These are phyloP conservation scores for Adansonia madagascariensis DNA, from an alignment of 441 rosid species.

Conservation along the genomic window DNA sequence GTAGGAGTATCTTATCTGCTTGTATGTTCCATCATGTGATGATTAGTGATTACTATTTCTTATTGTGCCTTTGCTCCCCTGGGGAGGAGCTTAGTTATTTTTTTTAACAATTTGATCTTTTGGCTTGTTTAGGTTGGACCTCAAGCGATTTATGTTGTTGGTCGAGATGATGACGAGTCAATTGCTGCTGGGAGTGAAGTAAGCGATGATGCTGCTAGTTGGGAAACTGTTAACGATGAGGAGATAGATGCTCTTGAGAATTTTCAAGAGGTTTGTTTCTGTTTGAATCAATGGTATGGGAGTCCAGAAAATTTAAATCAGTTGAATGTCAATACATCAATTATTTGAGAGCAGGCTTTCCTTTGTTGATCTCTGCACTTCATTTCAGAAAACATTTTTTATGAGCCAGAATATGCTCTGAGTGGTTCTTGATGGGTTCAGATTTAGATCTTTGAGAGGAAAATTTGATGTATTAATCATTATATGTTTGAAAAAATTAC, in stretches of 20 bases:
- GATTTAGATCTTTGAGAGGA: not conserved
- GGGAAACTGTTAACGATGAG: constrained; percentile 93
- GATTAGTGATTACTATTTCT: not conserved
- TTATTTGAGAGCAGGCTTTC: not conserved
- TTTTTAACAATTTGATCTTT: constrained; percentile 31
- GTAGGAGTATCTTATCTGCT: not conserved
- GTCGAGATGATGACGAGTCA: constrained; percentile 89
- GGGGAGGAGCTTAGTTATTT: constrained; percentile 28
- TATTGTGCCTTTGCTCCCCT: not conserved
- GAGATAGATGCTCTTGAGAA: constrained; percentile 62
- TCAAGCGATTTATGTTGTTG: constrained; percentile 94
- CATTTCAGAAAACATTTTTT: not conserved
- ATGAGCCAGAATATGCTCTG: constrained; percentile 3
- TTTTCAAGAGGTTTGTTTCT: constrained; percentile 73
- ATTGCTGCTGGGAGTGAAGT: constrained; percentile 79
- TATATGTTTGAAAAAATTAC: not conserved
- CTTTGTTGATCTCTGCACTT: not conserved
- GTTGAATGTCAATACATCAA: not conserved
- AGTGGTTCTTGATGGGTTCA: not conserved
- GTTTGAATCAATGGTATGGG: constrained; percentile 10
- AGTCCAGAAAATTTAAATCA: constrained; percentile 20
- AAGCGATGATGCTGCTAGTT: constrained; percentile 88
- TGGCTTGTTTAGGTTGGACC: constrained; percentile 85
- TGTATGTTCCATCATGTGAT: constrained; percentile 10
- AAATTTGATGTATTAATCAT: not conserved